Conservation (phyloP, 1,284 basidiomycete species). For the Agroathelia rolfsii region DNA sequence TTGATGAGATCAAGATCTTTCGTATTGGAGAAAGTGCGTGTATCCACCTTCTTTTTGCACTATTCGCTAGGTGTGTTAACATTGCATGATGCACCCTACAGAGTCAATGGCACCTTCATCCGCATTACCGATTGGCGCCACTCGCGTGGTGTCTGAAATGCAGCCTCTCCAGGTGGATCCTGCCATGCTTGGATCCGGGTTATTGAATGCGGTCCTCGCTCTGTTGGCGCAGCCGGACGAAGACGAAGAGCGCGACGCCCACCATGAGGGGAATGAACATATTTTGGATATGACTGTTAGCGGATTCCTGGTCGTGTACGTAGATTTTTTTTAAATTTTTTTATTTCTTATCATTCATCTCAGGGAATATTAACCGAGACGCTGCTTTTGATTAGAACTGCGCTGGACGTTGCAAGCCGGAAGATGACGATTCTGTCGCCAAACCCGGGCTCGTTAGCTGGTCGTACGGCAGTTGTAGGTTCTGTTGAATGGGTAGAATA, state of each 20-base stretch:
- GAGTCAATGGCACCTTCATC: slow-evolving; percentile 87
- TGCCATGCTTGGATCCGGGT: slow-evolving; percentile 54
- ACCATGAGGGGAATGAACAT: too few species aligned
- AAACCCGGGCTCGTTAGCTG: slow-evolving; percentile 67
- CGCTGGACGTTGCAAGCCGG: slow-evolving; percentile 63
- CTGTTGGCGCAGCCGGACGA: slow-evolving; percentile 68
- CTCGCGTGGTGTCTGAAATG: slow-evolving; percentile 78
- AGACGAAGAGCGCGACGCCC: slow-evolving; percentile 72
- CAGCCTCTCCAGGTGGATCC: slow-evolving; percentile 79
- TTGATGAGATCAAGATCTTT: slow-evolving; percentile 74
- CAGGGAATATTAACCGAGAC: slow-evolving; percentile 8
- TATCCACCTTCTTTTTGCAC: slow-evolving; percentile 9
- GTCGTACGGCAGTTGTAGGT: slow-evolving; percentile 73
- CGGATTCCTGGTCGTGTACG: slow-evolving; percentile 82
- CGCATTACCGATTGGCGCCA: slow-evolving; percentile 84
- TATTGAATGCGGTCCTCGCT: slow-evolving; percentile 77
- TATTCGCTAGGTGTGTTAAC: slow-evolving; percentile 5
- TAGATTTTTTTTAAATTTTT: slow-evolving; percentile 17
- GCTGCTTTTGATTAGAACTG: slow-evolving; percentile 61
- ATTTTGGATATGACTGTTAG: slow-evolving; percentile 70
- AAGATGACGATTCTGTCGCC: slow-evolving; percentile 88
- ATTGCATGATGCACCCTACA: slow-evolving; percentile 20
- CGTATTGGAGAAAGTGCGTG: slow-evolving; percentile 74
- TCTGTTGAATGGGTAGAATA: slow-evolving; percentile 86
- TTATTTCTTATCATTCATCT: slow-evolving; percentile 6